Percentiles rank a stretch among this genome's conserved stretches.
Conservation (phyloP, 768 basidiomycete species). For the Auriscalpium vulgare region DNA sequence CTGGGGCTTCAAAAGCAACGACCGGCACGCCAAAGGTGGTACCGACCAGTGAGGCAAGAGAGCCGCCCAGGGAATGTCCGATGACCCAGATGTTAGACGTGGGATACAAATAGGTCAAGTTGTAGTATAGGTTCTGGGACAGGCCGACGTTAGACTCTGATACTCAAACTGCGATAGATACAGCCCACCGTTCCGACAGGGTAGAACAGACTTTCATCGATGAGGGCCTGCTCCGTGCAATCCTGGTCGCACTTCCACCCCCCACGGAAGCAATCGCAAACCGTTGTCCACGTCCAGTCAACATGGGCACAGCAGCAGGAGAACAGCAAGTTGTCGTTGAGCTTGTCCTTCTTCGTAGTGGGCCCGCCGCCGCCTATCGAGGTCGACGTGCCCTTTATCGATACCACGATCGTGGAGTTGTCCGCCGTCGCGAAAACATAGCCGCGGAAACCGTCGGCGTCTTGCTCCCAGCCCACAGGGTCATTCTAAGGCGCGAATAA, state of each 20-base stretch:
- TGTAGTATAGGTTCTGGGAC: slow-evolving; percentile 81
- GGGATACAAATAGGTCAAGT: slow-evolving; percentile 87
- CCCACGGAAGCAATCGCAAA: slow-evolving; percentile 81
- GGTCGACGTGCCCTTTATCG: slow-evolving; percentile 91
- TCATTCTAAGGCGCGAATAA: slow-evolving; percentile 34
- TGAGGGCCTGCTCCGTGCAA: slow-evolving; percentile 73
- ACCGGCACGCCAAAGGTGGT: slow-evolving; percentile 89
- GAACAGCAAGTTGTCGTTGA: slow-evolving; percentile 93
- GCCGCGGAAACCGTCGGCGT: slow-evolving; percentile 86
- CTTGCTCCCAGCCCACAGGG: slow-evolving; percentile 87
- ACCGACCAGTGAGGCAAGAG: slow-evolving; percentile 76
- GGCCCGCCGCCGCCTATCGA: slow-evolving; percentile 69
- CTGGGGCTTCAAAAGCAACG: slow-evolving; percentile 84
- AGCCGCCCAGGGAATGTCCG: slow-evolving; percentile 81
- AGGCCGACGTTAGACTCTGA: no score
- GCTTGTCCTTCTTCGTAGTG: slow-evolving; percentile 82
- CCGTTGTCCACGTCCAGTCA: slow-evolving; percentile 90
- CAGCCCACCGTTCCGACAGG: slow-evolving; percentile 67
- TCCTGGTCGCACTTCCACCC: slow-evolving; percentile 69
- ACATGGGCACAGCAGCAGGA: slow-evolving; percentile 94
- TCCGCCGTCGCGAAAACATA: slow-evolving; percentile 82
- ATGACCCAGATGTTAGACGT: slow-evolving; percentile 83
- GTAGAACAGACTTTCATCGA: slow-evolving; percentile 84
- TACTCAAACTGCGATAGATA: neutral
- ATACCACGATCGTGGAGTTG: slow-evolving; percentile 79